Conservation (phyloP, 2,329 filamentous ascomycete genomes). For the Phyllosticta paracitricarpa region DNA sequence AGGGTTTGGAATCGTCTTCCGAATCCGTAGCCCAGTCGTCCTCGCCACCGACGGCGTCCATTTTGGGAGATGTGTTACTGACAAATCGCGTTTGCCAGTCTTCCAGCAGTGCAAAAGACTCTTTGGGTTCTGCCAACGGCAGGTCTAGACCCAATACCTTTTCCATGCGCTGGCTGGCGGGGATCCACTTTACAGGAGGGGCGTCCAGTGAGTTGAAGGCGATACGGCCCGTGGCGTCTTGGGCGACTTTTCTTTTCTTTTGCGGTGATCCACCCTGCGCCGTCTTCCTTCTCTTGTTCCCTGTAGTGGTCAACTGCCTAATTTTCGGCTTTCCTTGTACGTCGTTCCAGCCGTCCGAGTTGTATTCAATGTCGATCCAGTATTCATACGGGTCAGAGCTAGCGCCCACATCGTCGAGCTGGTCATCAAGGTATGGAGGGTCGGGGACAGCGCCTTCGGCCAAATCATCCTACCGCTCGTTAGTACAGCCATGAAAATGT, state of each 20-base stretch:
- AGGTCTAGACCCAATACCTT: conserved; percentile 1
- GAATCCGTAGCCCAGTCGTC: neutral
- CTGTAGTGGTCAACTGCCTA: conserved; percentile 13
- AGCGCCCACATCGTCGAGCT: conserved; percentile 22
- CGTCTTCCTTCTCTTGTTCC: conserved; percentile 18
- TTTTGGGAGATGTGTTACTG: conserved; percentile 7
- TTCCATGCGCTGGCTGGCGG: conserved; percentile 18
- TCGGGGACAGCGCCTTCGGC: conserved; percentile 38
- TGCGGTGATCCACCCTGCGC: conserved; percentile 12
- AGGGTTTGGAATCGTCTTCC: neutral
- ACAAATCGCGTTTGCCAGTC: conserved; percentile 35
- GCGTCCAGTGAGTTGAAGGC: neutral
- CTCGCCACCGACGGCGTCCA: conserved; percentile 5
- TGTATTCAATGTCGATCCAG: conserved; percentile 40
- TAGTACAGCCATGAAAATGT: conserved; percentile 6
- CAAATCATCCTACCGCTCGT: conserved; percentile 34
- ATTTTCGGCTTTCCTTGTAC: conserved; percentile 16
- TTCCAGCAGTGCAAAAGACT: conserved; percentile 31
- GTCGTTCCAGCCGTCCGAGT: conserved; percentile 37
- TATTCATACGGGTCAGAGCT: conserved; percentile 41
- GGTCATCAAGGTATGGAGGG: conserved; percentile 25
- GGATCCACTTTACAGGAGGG: conserved; percentile 15
- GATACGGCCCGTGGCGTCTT: neutral
- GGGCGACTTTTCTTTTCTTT: conserved; percentile 11
- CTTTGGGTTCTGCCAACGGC: conserved; percentile 18